These are phyloP conservation scores for Colletotrichum sp. DNA, from an alignment of 2,329 filamentous ascomycete species.

Conservation along the genomic window DNA sequence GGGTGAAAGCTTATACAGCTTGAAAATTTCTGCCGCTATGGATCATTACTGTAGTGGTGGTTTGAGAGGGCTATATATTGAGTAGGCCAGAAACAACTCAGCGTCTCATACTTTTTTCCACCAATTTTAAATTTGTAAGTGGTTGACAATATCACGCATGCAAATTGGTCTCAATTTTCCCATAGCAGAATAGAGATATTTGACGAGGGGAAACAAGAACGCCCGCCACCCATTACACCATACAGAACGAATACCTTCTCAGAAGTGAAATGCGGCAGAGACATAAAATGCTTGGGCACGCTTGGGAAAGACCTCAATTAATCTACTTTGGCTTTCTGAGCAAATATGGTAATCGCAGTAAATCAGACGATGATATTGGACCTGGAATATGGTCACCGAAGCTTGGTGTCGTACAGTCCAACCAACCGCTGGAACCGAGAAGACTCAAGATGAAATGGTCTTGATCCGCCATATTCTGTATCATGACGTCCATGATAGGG, in stretches of 20 bases:
- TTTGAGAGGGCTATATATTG: not conserved
- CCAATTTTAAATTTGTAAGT: not conserved
- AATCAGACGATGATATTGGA: not conserved
- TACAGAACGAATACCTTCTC: not conserved
- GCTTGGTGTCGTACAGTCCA: not conserved
- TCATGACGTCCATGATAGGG: not conserved
- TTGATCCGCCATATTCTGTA: too few relatives aligned
- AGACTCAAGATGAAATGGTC: not conserved
- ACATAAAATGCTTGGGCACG: not conserved
- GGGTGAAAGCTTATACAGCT: not conserved
- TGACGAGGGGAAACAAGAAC: not conserved
- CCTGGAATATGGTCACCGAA: not conserved
- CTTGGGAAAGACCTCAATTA: not conserved
- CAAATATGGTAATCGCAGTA: not conserved
- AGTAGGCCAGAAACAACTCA: too few relatives aligned
- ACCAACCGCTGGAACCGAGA: not conserved
- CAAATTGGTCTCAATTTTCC: too few relatives aligned
- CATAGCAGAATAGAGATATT: not conserved
- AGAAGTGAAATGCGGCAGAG: not conserved
- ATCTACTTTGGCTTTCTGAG: not conserved
- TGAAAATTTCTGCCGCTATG: not conserved
- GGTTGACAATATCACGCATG: not conserved
- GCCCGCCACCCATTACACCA: accelerated
- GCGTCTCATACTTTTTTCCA: too few relatives aligned
- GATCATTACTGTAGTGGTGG: not conserved